These are phyloP conservation scores for Paracoccidioides lutzii DNA, from an alignment of 2,329 filamentous ascomycete genomes.

Conservation along the genomic window DNA sequence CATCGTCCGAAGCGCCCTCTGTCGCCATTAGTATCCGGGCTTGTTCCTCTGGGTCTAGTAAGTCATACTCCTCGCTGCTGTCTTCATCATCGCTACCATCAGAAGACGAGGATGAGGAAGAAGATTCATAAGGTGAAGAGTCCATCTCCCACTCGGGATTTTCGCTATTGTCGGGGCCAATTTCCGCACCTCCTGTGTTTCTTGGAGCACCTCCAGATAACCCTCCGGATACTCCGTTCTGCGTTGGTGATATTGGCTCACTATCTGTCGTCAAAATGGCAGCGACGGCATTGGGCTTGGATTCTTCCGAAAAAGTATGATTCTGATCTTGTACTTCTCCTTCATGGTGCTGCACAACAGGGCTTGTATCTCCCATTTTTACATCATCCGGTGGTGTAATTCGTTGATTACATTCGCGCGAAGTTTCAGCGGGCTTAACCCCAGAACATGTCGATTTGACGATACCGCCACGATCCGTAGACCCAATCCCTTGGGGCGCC, in stretches of 20 bases:
- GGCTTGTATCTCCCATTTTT: neutral
- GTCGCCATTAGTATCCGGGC: conserved; percentile 75
- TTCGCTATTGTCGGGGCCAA: conserved; percentile 16
- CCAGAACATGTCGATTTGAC: neutral
- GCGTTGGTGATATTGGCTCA: neutral
- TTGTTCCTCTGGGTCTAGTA: conserved; percentile 69
- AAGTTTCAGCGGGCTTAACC: neutral
- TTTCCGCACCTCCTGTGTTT: conserved; percentile 4
- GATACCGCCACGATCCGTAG: neutral
- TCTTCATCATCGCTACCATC: conserved; percentile 46
- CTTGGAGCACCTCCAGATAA: neutral
- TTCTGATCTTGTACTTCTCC: neutral
- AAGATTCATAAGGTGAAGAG: conserved; percentile 63
- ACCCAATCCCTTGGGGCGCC: neutral
- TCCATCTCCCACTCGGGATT: conserved; percentile 73
- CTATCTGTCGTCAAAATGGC: neutral
- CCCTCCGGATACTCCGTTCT: neutral
- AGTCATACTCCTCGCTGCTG: conserved; percentile 45
- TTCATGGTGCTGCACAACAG: neutral
- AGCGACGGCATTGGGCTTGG: neutral
- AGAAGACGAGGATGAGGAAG: conserved; percentile 45
- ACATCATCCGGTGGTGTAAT: neutral
- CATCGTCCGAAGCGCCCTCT: conserved; percentile 68
- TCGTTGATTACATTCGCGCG: conserved; percentile 7
- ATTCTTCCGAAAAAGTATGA: neutral